Conservation (phyloP, 2,329 filamentous ascomycete species). For the Fusarium chlamydosporum region DNA sequence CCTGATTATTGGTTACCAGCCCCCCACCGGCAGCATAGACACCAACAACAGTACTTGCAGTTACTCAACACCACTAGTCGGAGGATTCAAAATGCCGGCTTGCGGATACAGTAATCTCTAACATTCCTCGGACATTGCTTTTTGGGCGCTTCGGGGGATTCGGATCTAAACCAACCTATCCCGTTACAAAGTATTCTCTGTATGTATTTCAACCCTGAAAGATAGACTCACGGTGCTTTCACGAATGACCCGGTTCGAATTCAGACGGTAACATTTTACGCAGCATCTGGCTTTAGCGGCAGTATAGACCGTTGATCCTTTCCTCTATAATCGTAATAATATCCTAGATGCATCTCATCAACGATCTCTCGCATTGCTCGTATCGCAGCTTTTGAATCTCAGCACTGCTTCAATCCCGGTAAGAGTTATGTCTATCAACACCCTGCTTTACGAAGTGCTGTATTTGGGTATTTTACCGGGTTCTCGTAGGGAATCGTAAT, state of each 20-base stretch:
- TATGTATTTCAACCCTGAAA: conserved; percentile 9
- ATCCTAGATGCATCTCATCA: conserved; percentile 2
- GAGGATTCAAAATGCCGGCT: conserved; percentile 4
- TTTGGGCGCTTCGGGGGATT: conserved; percentile 13
- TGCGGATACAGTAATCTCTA: conserved; percentile 15
- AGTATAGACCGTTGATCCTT: conserved; percentile 8
- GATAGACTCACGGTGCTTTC: conserved; percentile 14
- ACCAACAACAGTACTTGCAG: background rate
- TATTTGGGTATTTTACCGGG: background rate
- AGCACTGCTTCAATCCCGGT: conserved; percentile 12
- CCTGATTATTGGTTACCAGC: background rate
- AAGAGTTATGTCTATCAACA: conserved; percentile 3
- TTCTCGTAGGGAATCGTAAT: background rate
- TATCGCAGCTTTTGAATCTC: conserved; percentile 3
- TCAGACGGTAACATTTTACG: conserved; percentile 1
- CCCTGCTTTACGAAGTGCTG: conserved; percentile 13
- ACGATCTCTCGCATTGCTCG: conserved; percentile 16
- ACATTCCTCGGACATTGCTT: conserved; percentile 16
- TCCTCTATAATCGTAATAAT: background rate
- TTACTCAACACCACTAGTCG: conserved; percentile 12
- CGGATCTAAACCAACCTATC: conserved; percentile 1
- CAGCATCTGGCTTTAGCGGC: conserved; percentile 1
- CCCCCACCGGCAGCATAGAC: conserved; percentile 10
- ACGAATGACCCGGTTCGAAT: conserved; percentile 32
- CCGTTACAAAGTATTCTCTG: background rate